Evolutionary conservation across 306 rosid species (phyloP).

Genomic region (Rosa chinensis): DNA sequence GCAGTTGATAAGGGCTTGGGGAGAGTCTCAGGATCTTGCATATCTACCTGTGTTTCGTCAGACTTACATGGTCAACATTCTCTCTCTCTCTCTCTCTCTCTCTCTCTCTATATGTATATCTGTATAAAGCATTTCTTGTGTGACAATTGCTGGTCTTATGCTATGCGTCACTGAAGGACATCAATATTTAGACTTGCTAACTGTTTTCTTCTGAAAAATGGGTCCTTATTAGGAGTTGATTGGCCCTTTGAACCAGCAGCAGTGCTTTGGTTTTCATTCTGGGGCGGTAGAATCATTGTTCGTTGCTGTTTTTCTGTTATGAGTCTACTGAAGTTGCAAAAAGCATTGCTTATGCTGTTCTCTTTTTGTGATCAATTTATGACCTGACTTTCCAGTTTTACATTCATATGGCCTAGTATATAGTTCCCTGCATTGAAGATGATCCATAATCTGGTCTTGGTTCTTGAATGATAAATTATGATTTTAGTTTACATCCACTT

Average conservation of each 20-base stretch:
- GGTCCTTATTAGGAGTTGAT: too few species aligned
- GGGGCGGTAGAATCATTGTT: not conserved
- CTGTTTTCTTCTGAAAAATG: not conserved
- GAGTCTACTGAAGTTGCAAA: not conserved
- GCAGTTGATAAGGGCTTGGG: slow-evolving; percentile 82
- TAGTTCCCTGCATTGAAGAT: not conserved
- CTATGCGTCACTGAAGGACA: not conserved
- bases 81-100: too few species aligned
- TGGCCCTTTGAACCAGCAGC: too few species aligned
- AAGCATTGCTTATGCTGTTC: not conserved
- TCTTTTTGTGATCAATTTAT: not conserved
- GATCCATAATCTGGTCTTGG: not conserved
- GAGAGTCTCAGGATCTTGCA: slow-evolving; percentile 69
- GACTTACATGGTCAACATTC: slow-evolving; percentile 53
- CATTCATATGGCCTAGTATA: not conserved
- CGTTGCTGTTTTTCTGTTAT: not conserved
- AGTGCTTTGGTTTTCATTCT: not conserved
- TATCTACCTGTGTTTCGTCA: slow-evolving; percentile 81
- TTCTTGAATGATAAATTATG: not conserved
- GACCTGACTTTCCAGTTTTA: not conserved
- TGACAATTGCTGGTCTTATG: not conserved
- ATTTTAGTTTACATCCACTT: not conserved
- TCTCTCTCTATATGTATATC: too few species aligned
- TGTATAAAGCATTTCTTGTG: not conserved
- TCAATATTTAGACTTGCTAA: not conserved